These are phyloP conservation scores for Diddensiella santjacobensis DNA, from an alignment of 805 yeast genomes.

Conservation along the genomic window DNA sequence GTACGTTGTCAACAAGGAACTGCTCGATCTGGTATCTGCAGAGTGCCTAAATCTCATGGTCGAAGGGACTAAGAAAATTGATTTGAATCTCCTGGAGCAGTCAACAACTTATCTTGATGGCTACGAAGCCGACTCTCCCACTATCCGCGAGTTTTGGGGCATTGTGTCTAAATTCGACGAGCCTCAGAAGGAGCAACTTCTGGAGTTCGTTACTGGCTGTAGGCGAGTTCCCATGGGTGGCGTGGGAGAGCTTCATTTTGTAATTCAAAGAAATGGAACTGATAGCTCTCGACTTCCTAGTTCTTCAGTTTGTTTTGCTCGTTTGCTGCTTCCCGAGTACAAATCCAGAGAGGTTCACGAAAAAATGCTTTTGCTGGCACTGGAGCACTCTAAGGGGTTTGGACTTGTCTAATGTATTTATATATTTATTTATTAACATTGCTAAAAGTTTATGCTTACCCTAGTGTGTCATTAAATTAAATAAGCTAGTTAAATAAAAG, in stretches of 20 bases:
- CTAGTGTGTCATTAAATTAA: too few species aligned
- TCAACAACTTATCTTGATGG: conserved; percentile 42
- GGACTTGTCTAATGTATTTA: conserved; percentile 20
- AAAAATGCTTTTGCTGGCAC: conserved; percentile 23
- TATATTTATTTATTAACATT: too few species aligned
- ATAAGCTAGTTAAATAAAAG: too few species aligned
- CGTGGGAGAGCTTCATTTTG: conserved; percentile 41
- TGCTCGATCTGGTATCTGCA: conserved; percentile 17
- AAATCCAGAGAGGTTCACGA: conserved; percentile 31
- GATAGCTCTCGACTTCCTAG: conserved; percentile 43
- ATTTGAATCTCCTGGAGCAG: conserved; percentile 40
- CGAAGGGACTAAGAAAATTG: conserved; percentile 42
- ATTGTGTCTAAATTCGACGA: conserved; percentile 40
- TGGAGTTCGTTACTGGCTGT: conserved; percentile 50
- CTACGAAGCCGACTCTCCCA: conserved; percentile 36
- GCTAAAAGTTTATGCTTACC: too few species aligned
- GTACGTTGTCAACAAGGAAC: conserved; percentile 16
- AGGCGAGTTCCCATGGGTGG: conserved; percentile 48
- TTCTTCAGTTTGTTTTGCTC: conserved; percentile 48
- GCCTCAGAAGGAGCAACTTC: conserved; percentile 38
- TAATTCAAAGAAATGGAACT: conserved; percentile 41
- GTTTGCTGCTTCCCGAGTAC: conserved; percentile 47
- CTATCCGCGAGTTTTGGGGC: conserved; percentile 44
- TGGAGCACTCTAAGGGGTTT: conserved; percentile 31
- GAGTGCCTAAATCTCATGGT: conserved; percentile 29